phyloP scores from a whole-genome alignment of 108 stramenopile species.

The Skeletonema grethae region DNA sequence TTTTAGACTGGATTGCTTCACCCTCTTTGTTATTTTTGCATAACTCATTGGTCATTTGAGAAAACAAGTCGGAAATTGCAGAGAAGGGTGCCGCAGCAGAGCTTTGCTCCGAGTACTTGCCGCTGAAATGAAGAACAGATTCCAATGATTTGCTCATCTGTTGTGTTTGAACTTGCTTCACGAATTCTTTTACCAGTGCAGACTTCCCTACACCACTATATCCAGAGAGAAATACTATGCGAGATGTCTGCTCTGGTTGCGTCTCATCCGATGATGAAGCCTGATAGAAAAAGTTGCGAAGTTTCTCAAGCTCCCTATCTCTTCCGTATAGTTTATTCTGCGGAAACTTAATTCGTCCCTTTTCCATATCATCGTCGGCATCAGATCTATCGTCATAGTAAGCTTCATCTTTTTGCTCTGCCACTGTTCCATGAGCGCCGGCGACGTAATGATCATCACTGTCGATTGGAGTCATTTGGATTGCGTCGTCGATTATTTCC shows the following conservation, averaged over 20 bases:
- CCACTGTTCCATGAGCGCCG: constrained; percentile 11
- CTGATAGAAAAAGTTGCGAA: constrained; percentile 8
- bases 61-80: neutral
- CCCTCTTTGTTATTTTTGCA: neutral
- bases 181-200: constrained; percentile 25
- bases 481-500: neutral
- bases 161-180: constrained; percentile 9
- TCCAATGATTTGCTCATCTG: neutral
- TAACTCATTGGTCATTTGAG: neutral
- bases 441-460: constrained; percentile 5
- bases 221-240: constrained; percentile 29
- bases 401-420: constrained; percentile 25
- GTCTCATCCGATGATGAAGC: neutral
- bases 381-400: constrained; percentile 27
- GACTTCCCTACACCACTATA: constrained; percentile 38
- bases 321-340: constrained; percentile 28
- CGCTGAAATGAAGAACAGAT: constrained; percentile 1
- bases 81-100: constrained; percentile 17
- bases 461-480: neutral
- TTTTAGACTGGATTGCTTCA: neutral
- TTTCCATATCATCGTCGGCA: constrained; percentile 38
- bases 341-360: constrained; percentile 38
- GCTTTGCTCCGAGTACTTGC: constrained; percentile 14
- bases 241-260: neutral
- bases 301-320: constrained; percentile 18